Base-by-base conservation (phyloP, 805 yeast species). In the Debaryomyces prosopidis region DNA sequence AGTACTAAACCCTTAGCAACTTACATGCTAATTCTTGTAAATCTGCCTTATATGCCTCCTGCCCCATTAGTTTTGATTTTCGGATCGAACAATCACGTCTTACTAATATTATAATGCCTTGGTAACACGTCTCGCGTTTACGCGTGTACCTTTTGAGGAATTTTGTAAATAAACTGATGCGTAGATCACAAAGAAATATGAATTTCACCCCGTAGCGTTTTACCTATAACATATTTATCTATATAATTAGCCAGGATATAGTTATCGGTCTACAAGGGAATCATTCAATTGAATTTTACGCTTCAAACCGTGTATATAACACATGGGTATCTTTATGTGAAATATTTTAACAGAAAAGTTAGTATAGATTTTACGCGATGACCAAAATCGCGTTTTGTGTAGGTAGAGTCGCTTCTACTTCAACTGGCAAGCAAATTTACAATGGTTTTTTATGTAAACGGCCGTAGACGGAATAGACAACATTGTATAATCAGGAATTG, bases 61-160 rank as follows among this genome's bases (percentile, higher is more conserved):
- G 26, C 26, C 26, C 26, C 10, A 4, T 7, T 23, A 7, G 5
- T 7, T 23, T 10, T 23, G 26, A 23, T 3, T 10, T 23, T 23
- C 26, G 10, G 26, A 23, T 23, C 26, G 3, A 17, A 15, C 37
- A 16, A 16, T 34, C 37, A 34, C 37, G 37, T 34, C 37, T 34
- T 16, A 34, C 23, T 34, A 16, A 34, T 34, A 11, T 34, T 34
- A 15, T 37, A 30, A 30, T 30, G 33, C 33, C 33, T 30, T 30
- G 33, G 33, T 30, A n/a, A 30, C 33, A 30, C 33, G 33, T 30
- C 33, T 30, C 33, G 33, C 33, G 33, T 30, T n/a, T 30, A 30
- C 33, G 33, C 33, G 33, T 30, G 11, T n/a, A 7, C 16, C 33
- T 7, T 30, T 30, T 30, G 8, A 30, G 33, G 33, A 30, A 30